Base-by-base conservation (phyloP, 2,329 filamentous ascomycete species). In the Ascosphaera apis region DNA sequence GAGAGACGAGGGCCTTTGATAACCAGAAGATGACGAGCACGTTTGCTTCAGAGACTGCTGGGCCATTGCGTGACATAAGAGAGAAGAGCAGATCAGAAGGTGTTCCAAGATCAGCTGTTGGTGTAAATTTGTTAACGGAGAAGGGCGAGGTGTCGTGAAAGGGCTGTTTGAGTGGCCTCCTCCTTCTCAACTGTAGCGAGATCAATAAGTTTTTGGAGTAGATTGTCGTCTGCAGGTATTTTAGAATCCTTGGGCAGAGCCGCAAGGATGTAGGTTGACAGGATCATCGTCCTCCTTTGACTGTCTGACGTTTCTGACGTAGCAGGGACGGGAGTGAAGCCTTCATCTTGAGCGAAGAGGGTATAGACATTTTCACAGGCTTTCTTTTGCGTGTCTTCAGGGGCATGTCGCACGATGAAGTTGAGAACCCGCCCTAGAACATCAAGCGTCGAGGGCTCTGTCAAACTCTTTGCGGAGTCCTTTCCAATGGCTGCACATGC, bases 391-490 rank as follows among this genome's bases (percentile, higher is more conserved):
- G 67, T 64, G 33, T 62, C 54, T 23, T 58, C 55, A 1, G 65
- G 57, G 35, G 71, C 60, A 11, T 62, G 56, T 33, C 66, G 58
- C 21, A 76, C 55, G 33, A 76, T 66, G 33, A 72, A 52, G 43
- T 68, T 73, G 45, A 62, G 63, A 25, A 76, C 61, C 31, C 67
- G 60, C 15, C 72, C 72, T 13, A 75, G 59, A 4, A 70, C 58
- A 39, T 76, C 69, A 5, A 74, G 51, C 4, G 67, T 62, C 3
- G 54, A 52, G 35, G 66, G 58, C 42, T 73, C 62, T 21, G 47
- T 64, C 45, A 66, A 45, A 15, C 55, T 50, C 12, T 47, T 52
- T 17, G 56, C 54, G 33, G 48, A 48, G 3, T 43, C 42, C 11
- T 49, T 46, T 1, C 50, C 51, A 31, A 45, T 47, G 5, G 58